These are phyloP conservation scores for Nannizziopsis barbatae DNA, from an alignment of 2,329 filamentous ascomycete genomes.

Conservation along the genomic window DNA sequence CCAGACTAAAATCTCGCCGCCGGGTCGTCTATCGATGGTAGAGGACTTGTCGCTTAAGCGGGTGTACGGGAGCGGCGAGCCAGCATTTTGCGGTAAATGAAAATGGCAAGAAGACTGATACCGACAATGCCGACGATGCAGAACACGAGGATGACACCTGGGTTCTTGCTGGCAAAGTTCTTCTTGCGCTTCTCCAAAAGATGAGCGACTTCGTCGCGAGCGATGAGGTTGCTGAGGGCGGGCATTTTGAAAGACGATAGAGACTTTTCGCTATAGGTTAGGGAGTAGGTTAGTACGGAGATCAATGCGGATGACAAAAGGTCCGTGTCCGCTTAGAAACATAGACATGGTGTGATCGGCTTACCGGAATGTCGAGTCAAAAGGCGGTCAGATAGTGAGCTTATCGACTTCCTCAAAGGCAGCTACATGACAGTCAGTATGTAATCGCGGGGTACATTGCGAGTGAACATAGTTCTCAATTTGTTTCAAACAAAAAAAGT, in stretches of 20 bases:
- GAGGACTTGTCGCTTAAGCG: constrained; percentile 8
- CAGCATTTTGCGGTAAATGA: constrained; percentile 38
- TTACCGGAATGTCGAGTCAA: background rate
- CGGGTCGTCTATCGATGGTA: background rate
- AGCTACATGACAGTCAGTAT: background rate
- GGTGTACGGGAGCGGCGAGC: constrained; percentile 22
- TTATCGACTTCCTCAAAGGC: constrained; percentile 2
- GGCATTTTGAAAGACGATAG: constrained; percentile 19
- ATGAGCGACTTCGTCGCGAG: constrained; percentile 13
- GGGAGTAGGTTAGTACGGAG: background rate
- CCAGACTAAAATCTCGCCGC: too few relatives aligned
- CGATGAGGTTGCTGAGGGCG: constrained; percentile 21
- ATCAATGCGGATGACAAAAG: background rate
- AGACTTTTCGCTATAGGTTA: background rate
- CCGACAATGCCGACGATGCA: constrained; percentile 48
- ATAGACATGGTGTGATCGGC: background rate
- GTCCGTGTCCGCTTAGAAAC: background rate
- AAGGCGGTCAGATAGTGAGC: constrained; percentile 5
- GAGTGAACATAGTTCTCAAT: too few relatives aligned
- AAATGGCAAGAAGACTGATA: constrained; percentile 41
- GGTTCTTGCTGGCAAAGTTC: constrained; percentile 48
- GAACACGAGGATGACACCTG: constrained; percentile 53
- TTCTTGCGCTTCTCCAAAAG: constrained; percentile 39
- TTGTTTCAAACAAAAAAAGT: too few relatives aligned
- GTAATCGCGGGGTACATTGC: too few relatives aligned